phyloP scores from a whole-genome alignment of 73 alveolate genomes.

The Vitrella brassicaformis region DNA sequence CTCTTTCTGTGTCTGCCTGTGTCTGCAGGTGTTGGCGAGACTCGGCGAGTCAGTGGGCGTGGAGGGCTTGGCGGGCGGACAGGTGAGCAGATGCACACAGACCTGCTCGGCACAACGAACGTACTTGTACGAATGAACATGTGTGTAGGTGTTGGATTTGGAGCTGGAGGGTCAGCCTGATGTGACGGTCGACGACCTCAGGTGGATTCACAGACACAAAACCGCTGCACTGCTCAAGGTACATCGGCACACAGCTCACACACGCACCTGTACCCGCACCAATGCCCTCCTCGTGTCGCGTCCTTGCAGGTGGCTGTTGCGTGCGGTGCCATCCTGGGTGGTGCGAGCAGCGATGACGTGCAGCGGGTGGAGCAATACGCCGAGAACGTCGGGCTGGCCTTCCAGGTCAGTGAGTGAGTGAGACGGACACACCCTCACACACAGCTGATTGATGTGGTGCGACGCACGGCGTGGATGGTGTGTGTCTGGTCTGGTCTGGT shows the following conservation, averaged over 20 bases:
- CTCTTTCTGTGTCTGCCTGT: no score
- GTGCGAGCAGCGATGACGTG: not conserved
- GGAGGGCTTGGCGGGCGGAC: not conserved
- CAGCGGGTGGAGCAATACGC: not conserved
- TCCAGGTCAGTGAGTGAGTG: not conserved
- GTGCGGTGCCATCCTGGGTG: not conserved
- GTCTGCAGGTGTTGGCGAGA: not conserved
- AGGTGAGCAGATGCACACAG: no score
- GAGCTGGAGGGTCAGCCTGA: not conserved
- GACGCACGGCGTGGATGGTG: no score
- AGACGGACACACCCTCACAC: no score
- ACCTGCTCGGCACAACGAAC: no score
- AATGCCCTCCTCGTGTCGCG: no score
- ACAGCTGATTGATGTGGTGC: no score
- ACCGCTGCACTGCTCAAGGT: not conserved
- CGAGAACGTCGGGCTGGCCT: slow-evolving; percentile 2
- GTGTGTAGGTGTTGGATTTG: no score
- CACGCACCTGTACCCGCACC: no score
- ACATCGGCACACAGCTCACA: no score
- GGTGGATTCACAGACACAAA: slow-evolving; percentile 1
- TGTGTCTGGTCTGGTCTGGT: no score
- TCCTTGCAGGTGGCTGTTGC: not conserved
- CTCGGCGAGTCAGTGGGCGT: not conserved
- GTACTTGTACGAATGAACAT: no score
- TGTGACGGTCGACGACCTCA: not conserved